Base-by-base conservation (phyloP, 2,329 filamentous ascomycete species). In the Fusarium newnesense region DNA sequence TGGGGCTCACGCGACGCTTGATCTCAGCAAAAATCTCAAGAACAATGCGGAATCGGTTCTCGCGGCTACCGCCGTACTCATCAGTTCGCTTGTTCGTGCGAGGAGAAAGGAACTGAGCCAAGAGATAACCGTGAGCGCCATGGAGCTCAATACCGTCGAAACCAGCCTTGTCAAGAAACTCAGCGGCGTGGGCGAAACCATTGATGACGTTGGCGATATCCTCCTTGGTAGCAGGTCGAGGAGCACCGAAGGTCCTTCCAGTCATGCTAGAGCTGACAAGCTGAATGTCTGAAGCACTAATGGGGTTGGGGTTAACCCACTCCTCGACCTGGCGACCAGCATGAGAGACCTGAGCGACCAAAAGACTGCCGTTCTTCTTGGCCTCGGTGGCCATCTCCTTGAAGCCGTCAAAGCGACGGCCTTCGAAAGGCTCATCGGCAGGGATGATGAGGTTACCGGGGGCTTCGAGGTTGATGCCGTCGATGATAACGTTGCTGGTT, bases 221-320 rank as follows among this genome's bases (percentile, higher is more conserved):
- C 21, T 73, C 70, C 36, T 73, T 67, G 19, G 70, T 73, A 5
- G 70, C 70, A 1, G 70, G 36, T 21, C 61, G 30, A 2, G 70
- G 66, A 87, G 78, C 77, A 83, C 73, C 53, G 84, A 80, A 73
- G 24, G 21, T 56, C 13, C 47, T 49, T 13, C 85, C 84, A 60
- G 86, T 81, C 8, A 90, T 89, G 0, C 88, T 88, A 76, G 87
- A 88, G 76, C 87, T 68, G 89, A 85, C 7, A 87, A 82, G 67
- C 26, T 70, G 75, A 86, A 92, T 75, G 0, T 88, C 87, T 1
- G 89, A 89, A 0, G 89, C 85, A 74, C 91, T 86, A 28, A 72
- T 69, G 4, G 72, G 68, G 18, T 73, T 62, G 42, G 70, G 70
- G 12, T 73, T 62, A 7, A 73, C 24, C 70, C 70, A 73, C 2